Evolutionary conservation across 2,329 filamentous ascomycete species (phyloP).

Genomic region (Phyllosticta citrichinensis): DNA sequence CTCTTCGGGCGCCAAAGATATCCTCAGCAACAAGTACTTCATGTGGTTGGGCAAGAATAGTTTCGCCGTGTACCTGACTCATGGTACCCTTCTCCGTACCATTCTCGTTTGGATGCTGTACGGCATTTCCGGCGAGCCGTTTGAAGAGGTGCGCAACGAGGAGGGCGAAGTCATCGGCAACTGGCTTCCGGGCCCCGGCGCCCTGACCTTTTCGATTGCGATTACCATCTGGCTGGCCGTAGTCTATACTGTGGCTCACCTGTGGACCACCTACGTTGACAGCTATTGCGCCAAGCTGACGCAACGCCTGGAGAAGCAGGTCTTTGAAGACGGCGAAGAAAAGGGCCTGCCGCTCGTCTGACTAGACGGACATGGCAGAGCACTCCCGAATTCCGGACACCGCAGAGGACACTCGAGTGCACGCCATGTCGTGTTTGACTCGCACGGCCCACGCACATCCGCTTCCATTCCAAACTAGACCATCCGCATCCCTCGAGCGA

Average conservation of each 20-base stretch:
- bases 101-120: slow-evolving; percentile 44
- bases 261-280: slow-evolving; percentile 45
- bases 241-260: slow-evolving; percentile 38
- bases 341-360: slow-evolving; percentile 2
- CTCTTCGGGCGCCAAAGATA: slow-evolving; percentile 37
- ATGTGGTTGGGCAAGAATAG: slow-evolving; percentile 47
- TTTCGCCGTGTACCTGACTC: slow-evolving; percentile 46
- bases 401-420: not conserved
- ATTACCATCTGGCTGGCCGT: slow-evolving; percentile 38
- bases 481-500: not conserved
- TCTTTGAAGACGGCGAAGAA: slow-evolving; percentile 35
- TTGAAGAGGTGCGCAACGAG: slow-evolving; percentile 29
- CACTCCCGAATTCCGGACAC: not conserved
- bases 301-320: slow-evolving; percentile 37
- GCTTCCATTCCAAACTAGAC: not conserved
- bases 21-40: slow-evolving; percentile 41
- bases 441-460: not conserved
- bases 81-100: slow-evolving; percentile 44
- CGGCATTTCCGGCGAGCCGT: slow-evolving; percentile 38
- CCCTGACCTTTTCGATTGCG: slow-evolving; percentile 32
- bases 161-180: slow-evolving; percentile 30
- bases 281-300: slow-evolving; percentile 40
- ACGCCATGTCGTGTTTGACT: not conserved
- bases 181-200: slow-evolving; percentile 33
- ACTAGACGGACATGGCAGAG: not conserved